Base-by-base conservation (phyloP, 305 asterid genomes). In the Plantago lanceolata region DNA sequence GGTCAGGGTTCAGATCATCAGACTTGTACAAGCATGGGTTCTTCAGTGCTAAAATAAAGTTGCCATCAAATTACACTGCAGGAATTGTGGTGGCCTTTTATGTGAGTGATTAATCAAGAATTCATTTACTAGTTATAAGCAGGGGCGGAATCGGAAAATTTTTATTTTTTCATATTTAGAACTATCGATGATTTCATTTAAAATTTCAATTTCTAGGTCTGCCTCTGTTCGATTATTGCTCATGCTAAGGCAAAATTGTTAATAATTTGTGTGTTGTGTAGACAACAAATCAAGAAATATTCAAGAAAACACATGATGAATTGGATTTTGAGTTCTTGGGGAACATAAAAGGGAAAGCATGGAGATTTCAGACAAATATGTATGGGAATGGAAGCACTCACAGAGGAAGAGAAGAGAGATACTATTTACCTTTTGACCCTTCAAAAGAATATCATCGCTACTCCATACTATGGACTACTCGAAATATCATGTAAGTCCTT, bases 341-440 rank as follows among this genome's bases (percentile, higher is more conserved):
- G 15, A 92, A 92, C 19, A 74, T 92, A 49, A 78, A 61, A 47
- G 96, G 98, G 35, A 87, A 92, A 67, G 81, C 89, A 29, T 92
- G 98, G 98, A 75, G 96, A 63, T 92, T 92, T 80, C 98, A 92
- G 80, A 92, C 96, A 16, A 92, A 92, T 37, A 73, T 87, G 90
- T 92, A 92, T 72, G 98, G 98, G 12, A 89, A 92, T 65, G 98
- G 98, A 63, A 92, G 98, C 81, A 87, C 91, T 4, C 70, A 64
- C 31, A 74, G 95, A 69, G 96, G 98, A n/a, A 78, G 98, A 70
- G 98, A 92, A 75, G 98, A 92, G 64, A 84, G 98, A 73, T 92
- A 85, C 24, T 73, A 60, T 61, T 88, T 92, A 11, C 82, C 88
- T 88, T 92, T 92, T 72, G 96, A 92, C 73, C 96, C 98, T 13